These are phyloP conservation scores for Quercus dentata DNA, from an alignment of 306 rosid species.

Conservation along the genomic window DNA sequence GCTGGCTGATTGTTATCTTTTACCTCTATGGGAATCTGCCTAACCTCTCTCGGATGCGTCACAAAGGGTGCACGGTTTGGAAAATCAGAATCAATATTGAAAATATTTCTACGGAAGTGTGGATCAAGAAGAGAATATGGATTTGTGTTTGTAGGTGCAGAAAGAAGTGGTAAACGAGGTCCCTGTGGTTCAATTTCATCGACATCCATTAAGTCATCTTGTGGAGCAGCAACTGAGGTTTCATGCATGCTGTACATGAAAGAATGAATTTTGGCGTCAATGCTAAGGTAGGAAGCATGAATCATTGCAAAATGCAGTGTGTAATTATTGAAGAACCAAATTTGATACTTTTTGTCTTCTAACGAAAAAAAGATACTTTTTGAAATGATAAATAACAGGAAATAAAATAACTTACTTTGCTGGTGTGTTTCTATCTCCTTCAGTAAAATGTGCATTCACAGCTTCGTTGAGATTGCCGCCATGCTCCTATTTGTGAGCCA, in stretches of 20 bases:
- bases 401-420: conserved; percentile 40
- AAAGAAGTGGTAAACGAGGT: conserved; percentile 40
- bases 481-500: conserved; percentile 56
- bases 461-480: conserved; percentile 85
- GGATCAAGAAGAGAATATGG: conserved; percentile 58
- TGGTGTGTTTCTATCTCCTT: conserved; percentile 60
- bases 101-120: conserved; percentile 34
- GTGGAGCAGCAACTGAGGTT: conserved; percentile 40
- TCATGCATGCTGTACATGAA: conserved; percentile 39
- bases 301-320: not conserved
- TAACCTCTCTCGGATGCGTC: conserved; percentile 74
- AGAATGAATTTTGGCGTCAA: conserved; percentile 14
- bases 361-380: not conserved
- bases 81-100: conserved; percentile 30
- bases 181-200: conserved; percentile 46
- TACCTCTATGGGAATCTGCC: conserved; percentile 82
- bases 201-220: conserved; percentile 80
- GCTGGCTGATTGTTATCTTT: conserved; percentile 60
- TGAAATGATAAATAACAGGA: conserved; percentile 2
- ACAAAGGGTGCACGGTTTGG: conserved; percentile 47
- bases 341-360: not conserved
- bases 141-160: conserved; percentile 40
- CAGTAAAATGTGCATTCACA: conserved; percentile 73
- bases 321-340: not conserved
- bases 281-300: conserved; percentile 3